Percentiles rank a stretch among this genome's conserved stretches.
phyloP scores from a whole-genome alignment of 192 early-diverging fungal genomes.

The Backusella liffmaniae region DNA sequence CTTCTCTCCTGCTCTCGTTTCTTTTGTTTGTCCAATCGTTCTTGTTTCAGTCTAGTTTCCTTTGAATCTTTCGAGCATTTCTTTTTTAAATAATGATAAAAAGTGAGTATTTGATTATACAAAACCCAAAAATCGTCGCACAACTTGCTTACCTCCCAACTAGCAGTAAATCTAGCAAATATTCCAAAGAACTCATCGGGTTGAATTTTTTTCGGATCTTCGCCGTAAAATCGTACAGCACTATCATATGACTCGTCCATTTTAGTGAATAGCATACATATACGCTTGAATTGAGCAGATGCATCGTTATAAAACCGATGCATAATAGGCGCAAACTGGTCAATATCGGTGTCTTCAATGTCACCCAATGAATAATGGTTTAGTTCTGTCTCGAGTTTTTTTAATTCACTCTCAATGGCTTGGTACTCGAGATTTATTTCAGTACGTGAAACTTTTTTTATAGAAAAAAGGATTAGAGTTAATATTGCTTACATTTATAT shows the following conservation, averaged over 20 bases:
- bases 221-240: slow-evolving; percentile 68
- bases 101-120: not conserved
- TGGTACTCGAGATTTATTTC: slow-evolving; percentile 48
- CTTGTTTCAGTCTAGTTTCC: slow-evolving; percentile 35
- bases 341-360: slow-evolving; percentile 41
- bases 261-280: slow-evolving; percentile 52
- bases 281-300: slow-evolving; percentile 51
- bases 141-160: slow-evolving; percentile 45
- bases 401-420: slow-evolving; percentile 37
- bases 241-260: slow-evolving; percentile 71
- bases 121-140: not conserved
- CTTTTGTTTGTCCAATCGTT: slow-evolving; percentile 49
- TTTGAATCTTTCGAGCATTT: slow-evolving; percentile 18
- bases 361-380: slow-evolving; percentile 25
- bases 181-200: slow-evolving; percentile 87
- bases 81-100: not conserved
- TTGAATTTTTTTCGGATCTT: slow-evolving; percentile 66
- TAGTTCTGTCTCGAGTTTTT: slow-evolving; percentile 45
- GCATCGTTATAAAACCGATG: slow-evolving; percentile 61
- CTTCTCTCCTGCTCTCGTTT: slow-evolving; percentile 43
- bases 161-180: slow-evolving; percentile 71
- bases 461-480: not conserved
- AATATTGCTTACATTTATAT: not conserved
- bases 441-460: slow-evolving; percentile 9
- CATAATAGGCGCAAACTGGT: slow-evolving; percentile 66